Evolutionary conservation across 306 rosid genomes (phyloP), one percentile per base, ranked within the genome.

Genomic region (Vigna hirtella): DNA sequence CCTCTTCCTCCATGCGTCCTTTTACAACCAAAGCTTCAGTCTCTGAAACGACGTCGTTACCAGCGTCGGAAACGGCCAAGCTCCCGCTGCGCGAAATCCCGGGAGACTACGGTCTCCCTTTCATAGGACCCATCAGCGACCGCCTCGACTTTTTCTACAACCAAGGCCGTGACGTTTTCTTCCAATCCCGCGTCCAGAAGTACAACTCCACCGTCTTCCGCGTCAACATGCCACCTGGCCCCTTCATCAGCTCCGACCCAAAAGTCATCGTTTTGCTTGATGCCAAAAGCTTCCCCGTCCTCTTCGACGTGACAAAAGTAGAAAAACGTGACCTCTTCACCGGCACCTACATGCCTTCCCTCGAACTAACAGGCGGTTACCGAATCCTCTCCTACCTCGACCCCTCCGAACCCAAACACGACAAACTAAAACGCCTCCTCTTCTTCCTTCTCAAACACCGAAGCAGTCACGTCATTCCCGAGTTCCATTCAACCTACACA

Each of bases 211-310:
- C 98, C 28, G 90, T 95, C 1, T 95, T 83, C 83, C 84, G 98
- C 56, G 87, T 89, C 79, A 95, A 95, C 76, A 87, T 93, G 91
- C 99, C 99, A 1, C 99, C 99, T 0, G 99, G 99, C 3, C 96
- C 96, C 0, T 77, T 85, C 76, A 86, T 93, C 30, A 14, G 96
- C 5, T 13, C 80, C 5, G 68, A 88, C 43, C 73, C 99, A 13
- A 82, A 81, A 4, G 99, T 95, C 76, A 73, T 95, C 74, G 88
- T 84, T 51, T 68, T 95, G 15, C 98, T 95, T 34, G 99, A 95
- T 83, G 98, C 87, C 1, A 93, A 91, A 74, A 85, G 90, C 61
- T 95, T 95, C 72, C 96, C 97, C 0, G 79, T 87, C 3, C 97
- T 95, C 65, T 95, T 95, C 45, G 99, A 95, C 72, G 69, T 74